Percentiles rank a stretch among this genome's conserved stretches.
phyloP scores from a whole-genome alignment of 1,284 basidiomycete genomes.

The Leccinum olivaceoglutinosum region DNA sequence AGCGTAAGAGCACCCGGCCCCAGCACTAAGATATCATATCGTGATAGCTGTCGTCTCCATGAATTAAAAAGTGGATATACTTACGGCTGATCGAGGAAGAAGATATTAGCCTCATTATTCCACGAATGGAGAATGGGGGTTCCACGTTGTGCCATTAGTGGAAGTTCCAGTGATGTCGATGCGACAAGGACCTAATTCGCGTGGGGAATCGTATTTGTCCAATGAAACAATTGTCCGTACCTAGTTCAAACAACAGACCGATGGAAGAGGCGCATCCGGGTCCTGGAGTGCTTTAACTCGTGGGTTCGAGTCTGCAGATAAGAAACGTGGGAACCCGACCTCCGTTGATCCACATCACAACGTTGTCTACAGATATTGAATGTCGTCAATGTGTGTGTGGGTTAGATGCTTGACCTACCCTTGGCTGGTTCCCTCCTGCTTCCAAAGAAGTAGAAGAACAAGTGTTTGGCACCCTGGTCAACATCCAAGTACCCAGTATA shows the following conservation, averaged over 20 bases:
- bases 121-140: slow-evolving; percentile 62
- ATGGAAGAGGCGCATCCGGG: slow-evolving; percentile 61
- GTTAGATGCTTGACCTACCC: slow-evolving; percentile 24
- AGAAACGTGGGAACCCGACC: slow-evolving; percentile 32
- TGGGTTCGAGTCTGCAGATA: slow-evolving; percentile 9
- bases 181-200: slow-evolving; percentile 45
- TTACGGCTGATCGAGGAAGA: slow-evolving; percentile 69
- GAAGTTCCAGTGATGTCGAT: slow-evolving; percentile 48
- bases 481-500: slow-evolving; percentile 63
- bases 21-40: slow-evolving; percentile 29
- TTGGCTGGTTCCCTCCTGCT: slow-evolving; percentile 61
- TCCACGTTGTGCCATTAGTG: slow-evolving; percentile 49
- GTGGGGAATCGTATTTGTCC: slow-evolving; percentile 7
- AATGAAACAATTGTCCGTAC: slow-evolving; percentile 26
- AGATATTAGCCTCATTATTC: slow-evolving; percentile 66
- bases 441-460: slow-evolving; percentile 87
- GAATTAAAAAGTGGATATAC: slow-evolving; percentile 35
- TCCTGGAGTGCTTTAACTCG: slow-evolving; percentile 30
- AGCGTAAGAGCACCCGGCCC: slow-evolving; percentile 44
- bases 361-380: slow-evolving; percentile 40
- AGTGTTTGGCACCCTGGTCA: slow-evolving; percentile 50
- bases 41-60: slow-evolving; percentile 16
- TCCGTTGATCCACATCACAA: slow-evolving; percentile 72
- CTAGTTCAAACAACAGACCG: slow-evolving; percentile 66
- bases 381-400: neutral